Evolutionary conservation across 257 asterid genomes (phyloP).

Genomic region (Salvia hispanica): DNA sequence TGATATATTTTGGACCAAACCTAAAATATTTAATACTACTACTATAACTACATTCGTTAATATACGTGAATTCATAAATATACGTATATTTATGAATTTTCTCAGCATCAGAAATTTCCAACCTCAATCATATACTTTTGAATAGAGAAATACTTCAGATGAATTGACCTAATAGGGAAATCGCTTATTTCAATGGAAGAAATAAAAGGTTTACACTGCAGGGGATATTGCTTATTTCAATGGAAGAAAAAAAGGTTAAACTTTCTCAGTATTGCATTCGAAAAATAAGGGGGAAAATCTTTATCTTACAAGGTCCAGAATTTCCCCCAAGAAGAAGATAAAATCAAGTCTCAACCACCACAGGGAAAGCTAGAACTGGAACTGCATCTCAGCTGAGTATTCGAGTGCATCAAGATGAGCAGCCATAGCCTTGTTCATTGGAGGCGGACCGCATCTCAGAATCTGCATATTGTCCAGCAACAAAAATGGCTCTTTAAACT

Average conservation of each 20-base stretch:
- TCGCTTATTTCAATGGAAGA: not conserved
- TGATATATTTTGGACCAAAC: too few species aligned
- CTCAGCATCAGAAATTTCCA: too few species aligned
- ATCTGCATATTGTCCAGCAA: slow-evolving; percentile 48
- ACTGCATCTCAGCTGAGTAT: slow-evolving; percentile 82
- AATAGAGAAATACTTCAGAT: not conserved
- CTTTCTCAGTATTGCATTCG: not conserved
- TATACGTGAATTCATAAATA: too few species aligned
- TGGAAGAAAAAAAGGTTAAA: slow-evolving; percentile 16
- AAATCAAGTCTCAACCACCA: not conserved
- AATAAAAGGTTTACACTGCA: not conserved
- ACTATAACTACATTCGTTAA: too few species aligned
- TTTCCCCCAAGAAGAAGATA: slow-evolving; percentile 24
- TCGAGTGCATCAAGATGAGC: slow-evolving; percentile 87
- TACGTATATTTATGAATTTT: too few species aligned
- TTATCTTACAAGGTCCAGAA: slow-evolving; percentile 14
- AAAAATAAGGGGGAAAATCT: slow-evolving; percentile 20
- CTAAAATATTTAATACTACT: too few species aligned
- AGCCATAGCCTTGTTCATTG: slow-evolving; percentile 99
- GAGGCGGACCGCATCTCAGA: slow-evolving; percentile 96
- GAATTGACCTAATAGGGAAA: not conserved
- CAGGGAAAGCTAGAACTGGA: slow-evolving; percentile 62
- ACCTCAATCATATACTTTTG: too few species aligned
- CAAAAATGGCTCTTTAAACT: not conserved
- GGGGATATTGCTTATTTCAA: slow-evolving; percentile 29